Conservation (phyloP, 805 yeast genomes). For the Starmerella sp. region DNA sequence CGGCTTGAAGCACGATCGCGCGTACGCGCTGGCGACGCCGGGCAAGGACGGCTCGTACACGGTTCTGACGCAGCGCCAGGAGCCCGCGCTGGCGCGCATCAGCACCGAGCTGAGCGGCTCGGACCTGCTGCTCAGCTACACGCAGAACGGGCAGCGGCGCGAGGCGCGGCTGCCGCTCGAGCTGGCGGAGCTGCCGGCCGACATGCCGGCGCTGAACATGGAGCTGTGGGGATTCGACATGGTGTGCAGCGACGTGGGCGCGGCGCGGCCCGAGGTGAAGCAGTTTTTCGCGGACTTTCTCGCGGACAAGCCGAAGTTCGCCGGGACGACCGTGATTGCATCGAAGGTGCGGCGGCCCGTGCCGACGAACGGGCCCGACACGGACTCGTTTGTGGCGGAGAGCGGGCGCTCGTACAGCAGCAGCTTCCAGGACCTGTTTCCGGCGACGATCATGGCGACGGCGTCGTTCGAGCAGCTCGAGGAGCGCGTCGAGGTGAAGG, state of each 20-base stretch:
- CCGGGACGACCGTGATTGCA: constrained; percentile 20
- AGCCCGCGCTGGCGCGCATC: constrained; percentile 24
- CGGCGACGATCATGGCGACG: constrained; percentile 26
- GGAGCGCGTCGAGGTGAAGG: constrained; percentile 19
- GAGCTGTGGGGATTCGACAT: constrained; percentile 27
- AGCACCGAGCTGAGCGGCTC: constrained; percentile 17
- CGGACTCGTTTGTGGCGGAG: constrained; percentile 7
- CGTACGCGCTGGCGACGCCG: constrained; percentile 24
- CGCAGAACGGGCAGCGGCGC: constrained; percentile 7
- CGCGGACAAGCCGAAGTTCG: constrained; percentile 6
- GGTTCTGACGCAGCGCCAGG: constrained; percentile 26
- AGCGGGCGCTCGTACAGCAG: constrained; percentile 14
- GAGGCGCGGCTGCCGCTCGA: constrained; percentile 16
- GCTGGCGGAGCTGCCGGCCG: constrained; percentile 4
- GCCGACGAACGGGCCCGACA: constrained; percentile 3
- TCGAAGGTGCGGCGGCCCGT: constrained; percentile 23
- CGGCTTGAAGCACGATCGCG: constrained; percentile 28
- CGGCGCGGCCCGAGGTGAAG: constrained; percentile 13
- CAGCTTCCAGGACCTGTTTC: constrained; percentile 28
- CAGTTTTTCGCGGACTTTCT: constrained; percentile 12
- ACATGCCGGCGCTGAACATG: constrained; percentile 9
- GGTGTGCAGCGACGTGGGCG: constrained; percentile 22
- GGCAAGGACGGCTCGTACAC: constrained; percentile 11
- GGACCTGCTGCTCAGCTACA: constrained; percentile 18
- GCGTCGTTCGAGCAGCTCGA: constrained; percentile 24